These are phyloP conservation scores for Syncephalastrum contaminatum DNA, from an alignment of 371 early-diverging fungal species.

Conservation along the genomic window DNA sequence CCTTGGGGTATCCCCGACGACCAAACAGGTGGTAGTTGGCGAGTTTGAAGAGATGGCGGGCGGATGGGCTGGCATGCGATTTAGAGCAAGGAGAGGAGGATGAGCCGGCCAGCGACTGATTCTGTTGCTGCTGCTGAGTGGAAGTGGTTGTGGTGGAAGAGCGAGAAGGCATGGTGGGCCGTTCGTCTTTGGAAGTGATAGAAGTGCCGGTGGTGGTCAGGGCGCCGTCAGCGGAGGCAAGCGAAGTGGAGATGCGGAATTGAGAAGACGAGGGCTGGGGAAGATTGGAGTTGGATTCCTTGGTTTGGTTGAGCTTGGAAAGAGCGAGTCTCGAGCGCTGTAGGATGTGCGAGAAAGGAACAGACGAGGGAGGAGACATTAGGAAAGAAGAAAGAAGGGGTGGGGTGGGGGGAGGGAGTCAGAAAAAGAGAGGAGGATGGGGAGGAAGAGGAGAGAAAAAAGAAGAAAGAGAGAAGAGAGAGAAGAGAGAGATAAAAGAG, in stretches of 20 bases:
- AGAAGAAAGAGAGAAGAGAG: conserved; percentile 10
- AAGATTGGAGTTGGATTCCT: conserved; percentile 16
- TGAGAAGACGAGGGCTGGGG: conserved; percentile 11
- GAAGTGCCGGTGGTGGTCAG: conserved; percentile 1
- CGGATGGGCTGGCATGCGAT: not conserved
- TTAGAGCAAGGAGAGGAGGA: not conserved
- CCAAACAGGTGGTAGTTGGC: conserved; percentile 63
- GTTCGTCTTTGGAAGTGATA: conserved; percentile 6
- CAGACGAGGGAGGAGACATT: conserved; percentile 13
- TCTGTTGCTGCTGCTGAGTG: conserved; percentile 1
- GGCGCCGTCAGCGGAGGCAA: conserved; percentile 2
- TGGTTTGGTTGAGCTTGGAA: conserved; percentile 11
- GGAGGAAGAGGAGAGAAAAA: not conserved
- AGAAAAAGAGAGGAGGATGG: conserved; percentile 13
- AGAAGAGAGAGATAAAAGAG: conserved; percentile 1
- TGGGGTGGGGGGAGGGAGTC: conserved; percentile 2
- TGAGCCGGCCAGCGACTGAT: no score
- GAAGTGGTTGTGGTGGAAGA: conserved; percentile 8
- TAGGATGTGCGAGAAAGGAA: conserved; percentile 19
- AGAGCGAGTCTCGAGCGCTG: conserved; percentile 22
- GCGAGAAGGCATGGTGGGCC: conserved; percentile 13
- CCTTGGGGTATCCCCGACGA: conserved; percentile 34
- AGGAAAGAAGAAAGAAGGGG: conserved; percentile 1
- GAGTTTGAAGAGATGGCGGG: conserved; percentile 33
- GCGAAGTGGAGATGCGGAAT: conserved; percentile 3